A percentile compares a stretch with the other conserved stretches of the same genome.
Evolutionary conservation across 2,329 filamentous ascomycete species (phyloP).

Genomic region (Botryotinia convoluta): DNA sequence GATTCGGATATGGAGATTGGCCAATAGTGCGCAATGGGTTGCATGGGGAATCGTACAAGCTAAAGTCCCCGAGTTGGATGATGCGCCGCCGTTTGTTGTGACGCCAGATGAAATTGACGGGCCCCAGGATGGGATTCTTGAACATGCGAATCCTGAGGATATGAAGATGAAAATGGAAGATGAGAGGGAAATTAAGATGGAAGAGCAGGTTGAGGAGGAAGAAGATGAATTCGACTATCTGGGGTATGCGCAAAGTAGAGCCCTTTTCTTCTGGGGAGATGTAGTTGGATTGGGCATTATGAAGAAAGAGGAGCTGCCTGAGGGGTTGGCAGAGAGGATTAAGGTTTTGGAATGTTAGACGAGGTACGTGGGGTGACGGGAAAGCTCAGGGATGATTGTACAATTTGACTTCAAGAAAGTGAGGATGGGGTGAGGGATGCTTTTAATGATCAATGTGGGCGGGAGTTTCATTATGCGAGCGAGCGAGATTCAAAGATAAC

Average conservation of each 20-base stretch:
- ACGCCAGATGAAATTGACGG: constrained; percentile 13
- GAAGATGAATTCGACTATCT: constrained; percentile 90
- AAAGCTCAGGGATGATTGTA: background rate
- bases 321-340: constrained; percentile 58
- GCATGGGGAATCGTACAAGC: constrained; percentile 97
- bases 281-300: constrained; percentile 74
- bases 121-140: background rate
- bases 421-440: too few relatives aligned
- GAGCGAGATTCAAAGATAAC: background rate
- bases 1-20: constrained; percentile 78
- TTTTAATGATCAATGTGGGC: too few relatives aligned
- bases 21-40: constrained; percentile 87
- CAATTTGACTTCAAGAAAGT: background rate
- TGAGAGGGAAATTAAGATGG: constrained; percentile 24
- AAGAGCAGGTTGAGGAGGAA: constrained; percentile 33
- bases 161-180: constrained; percentile 9
- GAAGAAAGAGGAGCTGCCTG: constrained; percentile 71
- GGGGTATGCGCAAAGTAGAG: constrained; percentile 83
- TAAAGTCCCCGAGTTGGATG: constrained; percentile 67
- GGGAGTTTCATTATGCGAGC: too few relatives aligned
- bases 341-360: constrained; percentile 66
- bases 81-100: constrained; percentile 4
- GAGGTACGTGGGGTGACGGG: too few relatives aligned
- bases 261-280: constrained; percentile 94
- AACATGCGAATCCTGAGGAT: background rate